These are phyloP conservation scores for Trichophyton benhamiae DNA, from an alignment of 2,329 filamentous ascomycete species.

Conservation along the genomic window DNA sequence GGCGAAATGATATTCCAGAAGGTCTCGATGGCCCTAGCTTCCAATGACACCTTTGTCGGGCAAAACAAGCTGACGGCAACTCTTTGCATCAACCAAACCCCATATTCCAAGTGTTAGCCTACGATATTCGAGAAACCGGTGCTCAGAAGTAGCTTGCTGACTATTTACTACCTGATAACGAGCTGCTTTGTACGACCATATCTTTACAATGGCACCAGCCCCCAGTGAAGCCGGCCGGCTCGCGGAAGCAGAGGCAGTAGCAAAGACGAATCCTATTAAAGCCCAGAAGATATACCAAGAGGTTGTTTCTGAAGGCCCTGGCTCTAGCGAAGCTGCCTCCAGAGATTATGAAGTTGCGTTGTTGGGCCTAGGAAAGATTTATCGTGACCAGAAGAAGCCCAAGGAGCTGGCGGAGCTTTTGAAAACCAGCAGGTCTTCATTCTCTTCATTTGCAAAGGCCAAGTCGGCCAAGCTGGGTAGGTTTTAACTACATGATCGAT, in stretches of 20 bases:
- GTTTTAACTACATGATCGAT: constrained; percentile 19
- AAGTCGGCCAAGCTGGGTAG: constrained; percentile 96
- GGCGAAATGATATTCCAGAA: not conserved
- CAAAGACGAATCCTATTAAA: constrained; percentile 67
- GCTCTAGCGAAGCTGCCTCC: constrained; percentile 71
- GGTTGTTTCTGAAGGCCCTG: constrained; percentile 73
- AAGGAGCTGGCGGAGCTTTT: constrained; percentile 82
- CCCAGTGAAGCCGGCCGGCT: constrained; percentile 52
- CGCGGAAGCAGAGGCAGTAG: constrained; percentile 76
- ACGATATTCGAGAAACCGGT: not conserved
- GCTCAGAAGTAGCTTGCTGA: not conserved
- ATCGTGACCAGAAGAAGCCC: constrained; percentile 67
- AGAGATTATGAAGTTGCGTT: constrained; percentile 86
- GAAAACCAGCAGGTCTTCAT: constrained; percentile 74
- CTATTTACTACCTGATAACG: not conserved
- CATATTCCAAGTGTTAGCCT: not conserved
- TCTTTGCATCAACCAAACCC: not conserved
- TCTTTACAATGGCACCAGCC: constrained; percentile 35
- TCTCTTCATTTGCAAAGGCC: constrained; percentile 95
- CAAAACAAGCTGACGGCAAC: not conserved
- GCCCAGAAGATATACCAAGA: constrained; percentile 82
- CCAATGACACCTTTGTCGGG: not conserved
- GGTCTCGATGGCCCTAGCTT: not conserved
- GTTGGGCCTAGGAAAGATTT: constrained; percentile 80
- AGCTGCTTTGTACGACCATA: not conserved